Conservation (phyloP, 2,329 filamentous ascomycete genomes). For the Chaetomiaceae sp. region DNA sequence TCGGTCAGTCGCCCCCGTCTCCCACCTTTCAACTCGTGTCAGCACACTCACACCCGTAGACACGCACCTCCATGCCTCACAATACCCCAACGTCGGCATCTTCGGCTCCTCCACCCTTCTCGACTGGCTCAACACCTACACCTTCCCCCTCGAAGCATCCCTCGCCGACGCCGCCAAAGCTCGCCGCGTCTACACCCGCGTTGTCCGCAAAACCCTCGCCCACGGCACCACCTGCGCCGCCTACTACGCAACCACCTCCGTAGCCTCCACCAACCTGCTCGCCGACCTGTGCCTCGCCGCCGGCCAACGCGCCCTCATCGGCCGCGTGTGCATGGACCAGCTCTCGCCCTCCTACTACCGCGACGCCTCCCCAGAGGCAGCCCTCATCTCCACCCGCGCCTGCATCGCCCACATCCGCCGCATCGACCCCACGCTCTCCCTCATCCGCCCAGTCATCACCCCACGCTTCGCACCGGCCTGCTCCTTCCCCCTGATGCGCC, state of each 20-base stretch:
- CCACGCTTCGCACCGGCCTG: conserved; percentile 62
- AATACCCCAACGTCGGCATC: conserved; percentile 90
- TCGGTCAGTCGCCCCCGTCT: conserved; percentile 46
- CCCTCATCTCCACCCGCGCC: conserved; percentile 49
- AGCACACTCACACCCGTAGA: conserved; percentile 48
- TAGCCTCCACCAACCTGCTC: conserved; percentile 83
- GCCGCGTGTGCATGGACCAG: conserved; percentile 91
- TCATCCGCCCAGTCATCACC: conserved; percentile 77
- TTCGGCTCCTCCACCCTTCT: conserved; percentile 91
- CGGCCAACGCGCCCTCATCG: conserved; percentile 86
- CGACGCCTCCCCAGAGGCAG: conserved; percentile 58
- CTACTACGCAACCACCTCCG: conserved; percentile 91
- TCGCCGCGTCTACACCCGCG: conserved; percentile 65
- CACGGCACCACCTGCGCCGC: conserved; percentile 89
- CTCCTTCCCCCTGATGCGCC: conserved; percentile 51
- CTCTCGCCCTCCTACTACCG: conserved; percentile 71
- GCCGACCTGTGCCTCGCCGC: conserved; percentile 71
- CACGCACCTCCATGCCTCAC: conserved; percentile 90
- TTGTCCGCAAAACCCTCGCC: conserved; percentile 72
- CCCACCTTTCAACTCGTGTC: background rate
- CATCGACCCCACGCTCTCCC: conserved; percentile 58
- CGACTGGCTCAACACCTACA: conserved; percentile 91
- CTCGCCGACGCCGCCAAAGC: conserved; percentile 60
- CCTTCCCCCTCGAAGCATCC: conserved; percentile 84
- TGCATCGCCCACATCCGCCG: conserved; percentile 59